A percentile compares a stretch with the other conserved stretches of the same genome.
phyloP scores from a whole-genome alignment of 306 rosid species.

The Gastrolobium villosum region DNA sequence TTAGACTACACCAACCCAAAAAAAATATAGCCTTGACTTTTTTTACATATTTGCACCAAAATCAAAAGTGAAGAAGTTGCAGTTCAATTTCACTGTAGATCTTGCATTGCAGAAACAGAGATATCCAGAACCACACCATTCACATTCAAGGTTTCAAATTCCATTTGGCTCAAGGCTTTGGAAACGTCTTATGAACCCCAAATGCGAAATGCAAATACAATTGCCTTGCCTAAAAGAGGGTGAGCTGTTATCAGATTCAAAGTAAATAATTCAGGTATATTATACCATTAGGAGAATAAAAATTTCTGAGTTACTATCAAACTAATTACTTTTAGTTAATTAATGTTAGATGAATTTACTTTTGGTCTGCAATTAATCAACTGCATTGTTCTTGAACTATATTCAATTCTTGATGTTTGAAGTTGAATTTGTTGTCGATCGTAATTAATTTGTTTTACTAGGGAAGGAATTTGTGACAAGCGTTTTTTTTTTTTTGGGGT shows the following conservation, averaged over 20 bases:
- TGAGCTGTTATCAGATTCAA: constrained; percentile 66
- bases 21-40: no score
- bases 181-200: constrained; percentile 58
- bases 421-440: no score
- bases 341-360: background rate
- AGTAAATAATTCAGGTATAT: constrained; percentile 45
- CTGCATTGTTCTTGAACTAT: no score
- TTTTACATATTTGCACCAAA: no score
- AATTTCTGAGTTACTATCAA: no score
- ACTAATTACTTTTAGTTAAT: background rate
- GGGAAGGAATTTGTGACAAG: no score
- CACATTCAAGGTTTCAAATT: constrained; percentile 35
- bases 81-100: no score
- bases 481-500: no score
- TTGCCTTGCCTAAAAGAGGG: constrained; percentile 63
- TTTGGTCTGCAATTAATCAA: background rate
- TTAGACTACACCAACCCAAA: no score
- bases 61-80: no score
- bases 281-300: background rate
- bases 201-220: constrained; percentile 50
- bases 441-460: no score
- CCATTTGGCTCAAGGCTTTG: constrained; percentile 49
- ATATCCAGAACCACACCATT: background rate
- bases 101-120: background rate
- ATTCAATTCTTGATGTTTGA: no score